Conservation (phyloP, 2,329 filamentous ascomycete genomes). For the Camillea tinctor region DNA sequence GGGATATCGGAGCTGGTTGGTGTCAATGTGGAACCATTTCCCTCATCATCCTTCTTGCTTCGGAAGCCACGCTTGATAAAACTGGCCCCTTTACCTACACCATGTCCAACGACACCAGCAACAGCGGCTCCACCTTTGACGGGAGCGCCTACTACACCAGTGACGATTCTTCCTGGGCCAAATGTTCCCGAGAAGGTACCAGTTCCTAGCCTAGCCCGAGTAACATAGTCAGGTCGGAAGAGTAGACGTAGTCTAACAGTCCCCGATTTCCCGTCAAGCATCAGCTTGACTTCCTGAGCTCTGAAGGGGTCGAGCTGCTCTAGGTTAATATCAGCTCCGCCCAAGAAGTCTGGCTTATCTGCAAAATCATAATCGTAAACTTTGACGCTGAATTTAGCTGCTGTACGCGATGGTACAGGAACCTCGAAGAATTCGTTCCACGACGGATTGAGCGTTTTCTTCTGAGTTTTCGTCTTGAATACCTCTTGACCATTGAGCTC, state of each 20-base stretch:
- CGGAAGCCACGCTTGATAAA: constrained; percentile 87
- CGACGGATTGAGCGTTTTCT: constrained; percentile 90
- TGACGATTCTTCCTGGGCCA: constrained; percentile 84
- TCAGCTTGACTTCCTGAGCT: constrained; percentile 69
- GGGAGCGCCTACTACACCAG: constrained; percentile 77
- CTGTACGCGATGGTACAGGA: constrained; percentile 77
- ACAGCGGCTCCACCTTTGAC: constrained; percentile 87
- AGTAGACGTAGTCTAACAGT: constrained; percentile 78
- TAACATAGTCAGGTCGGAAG: constrained; percentile 91
- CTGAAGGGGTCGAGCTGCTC: constrained; percentile 81
- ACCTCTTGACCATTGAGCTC: constrained; percentile 84
- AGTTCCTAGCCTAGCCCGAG: constrained; percentile 80
- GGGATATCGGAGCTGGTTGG: constrained; percentile 42
- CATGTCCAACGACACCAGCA: constrained; percentile 67
- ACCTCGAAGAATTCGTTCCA: constrained; percentile 98
- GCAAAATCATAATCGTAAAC: constrained; percentile 97
- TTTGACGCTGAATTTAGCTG: constrained; percentile 76
- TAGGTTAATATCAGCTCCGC: constrained; percentile 72
- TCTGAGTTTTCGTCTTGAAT: constrained; percentile 92
- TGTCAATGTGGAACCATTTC: constrained; percentile 44
- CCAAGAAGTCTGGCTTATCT: constrained; percentile 90
- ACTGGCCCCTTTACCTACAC: constrained; percentile 84
- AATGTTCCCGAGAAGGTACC: constrained; percentile 94
- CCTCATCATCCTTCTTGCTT: constrained; percentile 63
- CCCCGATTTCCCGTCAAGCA: constrained; percentile 87